Conservation (phyloP, 208 protist species). For the Leishmania arabica region DNA sequence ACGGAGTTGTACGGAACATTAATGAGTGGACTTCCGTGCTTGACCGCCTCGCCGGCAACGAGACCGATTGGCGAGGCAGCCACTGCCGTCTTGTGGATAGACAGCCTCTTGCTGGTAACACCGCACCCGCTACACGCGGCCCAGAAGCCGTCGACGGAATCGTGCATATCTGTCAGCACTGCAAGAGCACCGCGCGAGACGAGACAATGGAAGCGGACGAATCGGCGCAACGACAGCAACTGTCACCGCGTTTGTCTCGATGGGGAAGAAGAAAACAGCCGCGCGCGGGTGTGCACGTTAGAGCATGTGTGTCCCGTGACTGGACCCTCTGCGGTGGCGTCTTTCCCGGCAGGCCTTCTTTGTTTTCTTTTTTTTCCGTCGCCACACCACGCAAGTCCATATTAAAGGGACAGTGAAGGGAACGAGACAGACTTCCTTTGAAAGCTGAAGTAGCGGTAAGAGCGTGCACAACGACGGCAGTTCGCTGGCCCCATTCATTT, state of each 20-base stretch:
- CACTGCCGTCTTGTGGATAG: slow-evolving; percentile 19
- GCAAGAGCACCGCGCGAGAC: not conserved
- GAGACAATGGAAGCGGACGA: not conserved
- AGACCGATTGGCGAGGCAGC: slow-evolving; percentile 39
- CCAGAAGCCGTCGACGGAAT: slow-evolving; percentile 60
- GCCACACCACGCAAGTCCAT: not conserved
- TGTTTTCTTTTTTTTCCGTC: not conserved
- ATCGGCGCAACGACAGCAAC: not conserved
- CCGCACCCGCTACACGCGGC: slow-evolving; percentile 54
- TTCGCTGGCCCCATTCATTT: not conserved
- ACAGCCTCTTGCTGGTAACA: slow-evolving; percentile 62
- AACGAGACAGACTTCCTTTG: not conserved
- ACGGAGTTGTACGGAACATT: slow-evolving; percentile 70
- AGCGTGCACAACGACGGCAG: not conserved
- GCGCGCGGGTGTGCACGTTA: not conserved
- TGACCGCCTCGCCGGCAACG: slow-evolving; percentile 38
- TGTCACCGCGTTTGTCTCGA: not conserved
- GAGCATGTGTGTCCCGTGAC: not conserved
- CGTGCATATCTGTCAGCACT: slow-evolving; percentile 9
- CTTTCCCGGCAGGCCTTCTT: not conserved
- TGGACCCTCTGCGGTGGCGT: not conserved
- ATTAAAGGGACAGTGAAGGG: not conserved
- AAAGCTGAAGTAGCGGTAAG: not conserved
- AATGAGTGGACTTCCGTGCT: slow-evolving; percentile 57
- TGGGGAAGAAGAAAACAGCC: not conserved